A percentile compares a stretch with the other conserved stretches of the same genome.
Evolutionary conservation across 352 stramenopile species (phyloP).

Genomic region (Phytopythium delawarense): DNA sequence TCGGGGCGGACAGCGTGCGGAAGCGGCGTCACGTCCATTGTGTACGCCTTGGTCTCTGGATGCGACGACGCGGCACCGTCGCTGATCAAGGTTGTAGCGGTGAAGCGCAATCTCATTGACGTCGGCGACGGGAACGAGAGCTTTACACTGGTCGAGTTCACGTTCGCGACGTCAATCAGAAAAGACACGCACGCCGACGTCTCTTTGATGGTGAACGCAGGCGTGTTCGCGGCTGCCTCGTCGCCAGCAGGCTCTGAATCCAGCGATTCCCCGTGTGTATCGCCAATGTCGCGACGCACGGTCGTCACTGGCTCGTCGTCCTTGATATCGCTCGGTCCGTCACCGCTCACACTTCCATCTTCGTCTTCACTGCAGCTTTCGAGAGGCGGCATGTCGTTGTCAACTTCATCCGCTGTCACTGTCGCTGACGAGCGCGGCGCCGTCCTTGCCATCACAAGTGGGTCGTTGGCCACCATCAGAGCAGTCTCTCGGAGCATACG

Average conservation of each 20-base stretch:
- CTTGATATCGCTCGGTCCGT: slow-evolving; percentile 10
- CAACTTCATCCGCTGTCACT: slow-evolving; percentile 12
- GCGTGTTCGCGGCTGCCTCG: slow-evolving; percentile 7
- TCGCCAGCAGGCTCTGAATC: neutral
- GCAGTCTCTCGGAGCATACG: slow-evolving; percentile 54
- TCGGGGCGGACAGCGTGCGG: slow-evolving; percentile 23
- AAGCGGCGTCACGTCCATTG: slow-evolving; percentile 29
- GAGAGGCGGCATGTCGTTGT: slow-evolving; percentile 48
- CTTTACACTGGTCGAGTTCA: slow-evolving; percentile 34
- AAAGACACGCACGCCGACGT: slow-evolving; percentile 46
- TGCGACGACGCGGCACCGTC: neutral
- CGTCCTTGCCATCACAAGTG: slow-evolving; percentile 21
- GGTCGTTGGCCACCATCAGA: slow-evolving; percentile 66
- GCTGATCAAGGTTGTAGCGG: neutral
- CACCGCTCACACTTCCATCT: slow-evolving; percentile 11
- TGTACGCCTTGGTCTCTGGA: slow-evolving; percentile 16
- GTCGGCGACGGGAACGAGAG: slow-evolving; percentile 30
- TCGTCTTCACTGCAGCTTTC: slow-evolving; percentile 58
- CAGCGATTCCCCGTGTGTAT: neutral
- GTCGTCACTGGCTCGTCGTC: neutral
- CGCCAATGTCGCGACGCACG: neutral
- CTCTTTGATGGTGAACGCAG: slow-evolving; percentile 38
- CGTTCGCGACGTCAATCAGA: slow-evolving; percentile 33
- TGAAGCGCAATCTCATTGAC: slow-evolving; percentile 35
- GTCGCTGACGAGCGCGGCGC: neutral